Percentiles rank a stretch among this genome's conserved stretches.
These are phyloP conservation scores for Stereum hirsutum DNA, from an alignment of 1,284 basidiomycete genomes.

Conservation along the genomic window DNA sequence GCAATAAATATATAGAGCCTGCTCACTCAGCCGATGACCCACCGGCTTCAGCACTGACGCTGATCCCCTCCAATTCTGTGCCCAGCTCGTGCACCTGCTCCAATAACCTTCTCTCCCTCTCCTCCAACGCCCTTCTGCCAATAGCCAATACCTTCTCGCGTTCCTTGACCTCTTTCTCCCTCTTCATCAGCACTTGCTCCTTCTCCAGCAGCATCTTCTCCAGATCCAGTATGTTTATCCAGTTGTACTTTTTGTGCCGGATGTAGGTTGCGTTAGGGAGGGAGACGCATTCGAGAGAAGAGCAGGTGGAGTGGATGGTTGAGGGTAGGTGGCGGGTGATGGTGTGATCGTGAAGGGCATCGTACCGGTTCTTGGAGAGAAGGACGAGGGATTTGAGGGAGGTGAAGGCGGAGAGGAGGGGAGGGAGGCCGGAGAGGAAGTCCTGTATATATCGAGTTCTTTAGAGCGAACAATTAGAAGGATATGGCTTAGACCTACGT, in stretches of 20 bases:
- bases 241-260: constrained; percentile 12
- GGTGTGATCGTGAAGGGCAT: constrained; percentile 12
- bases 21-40: too few relatives aligned
- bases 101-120: constrained; percentile 3
- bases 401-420: constrained; percentile 14
- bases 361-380: constrained; percentile 14
- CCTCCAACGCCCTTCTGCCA: constrained; percentile 2
- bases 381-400: constrained; percentile 14
- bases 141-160: constrained; percentile 4
- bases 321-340: constrained; percentile 8
- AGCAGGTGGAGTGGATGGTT: constrained; percentile 13
- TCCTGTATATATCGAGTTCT: constrained; percentile 9
- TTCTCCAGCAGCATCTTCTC: constrained; percentile 7
- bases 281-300: constrained; percentile 16
- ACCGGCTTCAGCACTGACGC: too few relatives aligned
- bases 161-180: constrained; percentile 6
- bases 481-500: constrained; percentile 8
- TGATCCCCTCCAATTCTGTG: too few relatives aligned
- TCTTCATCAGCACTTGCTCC: constrained; percentile 8
- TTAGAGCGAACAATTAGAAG: constrained; percentile 1
- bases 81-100: constrained; percentile 1
- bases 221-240: constrained; percentile 15
- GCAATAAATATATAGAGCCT: too few relatives aligned
- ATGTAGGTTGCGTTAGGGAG: constrained; percentile 14
- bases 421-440: constrained; percentile 12